A percentile compares a stretch with the other conserved stretches of the same genome.
phyloP scores from a whole-genome alignment of 2,329 filamentous ascomycete genomes.

The Rhytidhysteron rufulum region DNA sequence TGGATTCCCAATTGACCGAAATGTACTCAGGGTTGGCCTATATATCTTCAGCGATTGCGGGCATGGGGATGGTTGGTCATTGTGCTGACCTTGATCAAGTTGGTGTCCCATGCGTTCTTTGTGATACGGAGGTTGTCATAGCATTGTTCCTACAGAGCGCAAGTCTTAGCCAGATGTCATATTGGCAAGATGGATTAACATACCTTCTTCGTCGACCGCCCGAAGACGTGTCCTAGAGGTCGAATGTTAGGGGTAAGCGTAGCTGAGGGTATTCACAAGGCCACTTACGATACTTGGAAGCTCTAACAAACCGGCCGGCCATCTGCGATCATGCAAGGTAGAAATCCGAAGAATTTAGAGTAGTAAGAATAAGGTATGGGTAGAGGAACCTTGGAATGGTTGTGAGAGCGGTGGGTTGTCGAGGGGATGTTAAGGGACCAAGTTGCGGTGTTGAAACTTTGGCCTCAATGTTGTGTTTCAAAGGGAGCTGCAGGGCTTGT shows the following conservation, averaged over 20 bases:
- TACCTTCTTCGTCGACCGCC: slow-evolving; percentile 85
- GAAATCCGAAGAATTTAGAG: neutral
- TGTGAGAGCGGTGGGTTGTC: neutral
- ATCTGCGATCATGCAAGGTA: slow-evolving; percentile 37
- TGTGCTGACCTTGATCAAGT: slow-evolving; percentile 81
- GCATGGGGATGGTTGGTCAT: slow-evolving; percentile 16
- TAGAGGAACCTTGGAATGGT: neutral
- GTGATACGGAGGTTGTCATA: slow-evolving; percentile 98
- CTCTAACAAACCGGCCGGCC: slow-evolving; percentile 69
- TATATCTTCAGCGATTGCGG: slow-evolving; percentile 19
- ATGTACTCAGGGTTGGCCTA: slow-evolving; percentile 94
- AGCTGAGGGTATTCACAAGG: slow-evolving; percentile 18
- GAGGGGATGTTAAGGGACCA: neutral
- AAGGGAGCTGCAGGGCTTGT: neutral
- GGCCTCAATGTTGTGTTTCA: neutral
- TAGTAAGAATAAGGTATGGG: neutral
- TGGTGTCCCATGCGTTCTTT: slow-evolving; percentile 98
- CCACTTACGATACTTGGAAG: slow-evolving; percentile 67
- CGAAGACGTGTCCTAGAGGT: slow-evolving; percentile 88
- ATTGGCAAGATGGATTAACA: slow-evolving; percentile 1
- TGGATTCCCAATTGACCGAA: slow-evolving; percentile 96
- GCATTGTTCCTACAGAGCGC: slow-evolving; percentile 69
- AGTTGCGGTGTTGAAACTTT: neutral
- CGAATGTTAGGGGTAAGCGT: slow-evolving; percentile 20
- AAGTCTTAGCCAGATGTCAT: neutral